phyloP scores from a whole-genome alignment of 139 green algal species.

The Coelastrella sp. region DNA sequence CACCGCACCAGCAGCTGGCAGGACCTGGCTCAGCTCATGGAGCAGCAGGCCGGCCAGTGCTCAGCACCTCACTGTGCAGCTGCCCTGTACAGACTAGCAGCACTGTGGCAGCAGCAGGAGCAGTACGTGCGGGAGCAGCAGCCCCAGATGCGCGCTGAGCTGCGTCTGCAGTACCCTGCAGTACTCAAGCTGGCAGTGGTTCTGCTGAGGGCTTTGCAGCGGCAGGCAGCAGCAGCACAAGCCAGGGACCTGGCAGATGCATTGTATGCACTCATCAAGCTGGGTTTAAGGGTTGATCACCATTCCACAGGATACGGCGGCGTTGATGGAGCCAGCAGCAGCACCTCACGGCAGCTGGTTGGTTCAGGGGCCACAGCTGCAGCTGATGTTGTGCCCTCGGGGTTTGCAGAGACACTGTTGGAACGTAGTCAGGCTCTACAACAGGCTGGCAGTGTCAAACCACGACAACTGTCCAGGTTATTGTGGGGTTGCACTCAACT shows the following conservation, averaged over 20 bases:
- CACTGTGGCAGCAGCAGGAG: conserved; percentile 30
- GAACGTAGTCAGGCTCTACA: not conserved
- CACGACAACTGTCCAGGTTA: not conserved
- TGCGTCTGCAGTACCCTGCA: not conserved
- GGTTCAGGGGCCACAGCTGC: not conserved
- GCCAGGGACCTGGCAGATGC: conserved; percentile 29
- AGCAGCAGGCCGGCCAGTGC: not conserved
- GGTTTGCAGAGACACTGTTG: not conserved
- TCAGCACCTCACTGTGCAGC: conserved; percentile 31
- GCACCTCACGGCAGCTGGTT: not conserved
- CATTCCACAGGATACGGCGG: not conserved
- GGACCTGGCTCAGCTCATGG: conserved; percentile 3
- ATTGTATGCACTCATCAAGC: not conserved
- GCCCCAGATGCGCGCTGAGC: not conserved
- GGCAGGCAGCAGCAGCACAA: not conserved
- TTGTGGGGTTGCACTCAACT: conserved; percentile 1
- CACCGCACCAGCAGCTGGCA: conserved; percentile 7
- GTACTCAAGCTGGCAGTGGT: not conserved
- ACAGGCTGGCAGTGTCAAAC: not conserved
- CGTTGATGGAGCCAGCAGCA: not conserved
- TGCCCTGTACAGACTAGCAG: conserved; percentile 22
- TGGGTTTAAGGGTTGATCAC: not conserved
- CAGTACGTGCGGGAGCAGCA: not conserved
- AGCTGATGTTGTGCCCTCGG: not conserved
- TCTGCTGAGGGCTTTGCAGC: conserved; percentile 5